Conservation (phyloP, 2,329 filamentous ascomycete genomes). For the Colletotrichum sp. region DNA sequence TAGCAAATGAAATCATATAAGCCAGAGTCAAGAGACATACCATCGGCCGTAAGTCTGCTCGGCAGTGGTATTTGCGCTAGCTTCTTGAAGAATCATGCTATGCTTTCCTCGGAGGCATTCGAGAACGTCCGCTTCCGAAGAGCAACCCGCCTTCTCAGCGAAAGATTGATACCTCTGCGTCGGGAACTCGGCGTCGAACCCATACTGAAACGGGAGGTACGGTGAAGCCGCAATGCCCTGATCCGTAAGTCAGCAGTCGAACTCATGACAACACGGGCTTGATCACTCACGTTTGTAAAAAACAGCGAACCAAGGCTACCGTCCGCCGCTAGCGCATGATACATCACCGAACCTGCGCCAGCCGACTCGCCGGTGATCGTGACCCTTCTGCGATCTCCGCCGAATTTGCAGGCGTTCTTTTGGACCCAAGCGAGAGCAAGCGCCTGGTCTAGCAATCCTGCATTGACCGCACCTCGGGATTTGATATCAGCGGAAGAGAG, state of each 20-base stretch:
- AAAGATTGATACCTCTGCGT: not conserved
- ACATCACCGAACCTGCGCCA: conserved; percentile 54
- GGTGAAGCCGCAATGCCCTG: conserved; percentile 8
- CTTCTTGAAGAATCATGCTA: conserved; percentile 29
- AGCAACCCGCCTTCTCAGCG: conserved; percentile 42
- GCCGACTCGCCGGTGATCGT: conserved; percentile 58
- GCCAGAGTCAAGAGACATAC: not conserved
- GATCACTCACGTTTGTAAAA: conserved; percentile 36
- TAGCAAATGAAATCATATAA: not conserved
- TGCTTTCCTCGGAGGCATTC: conserved; percentile 31
- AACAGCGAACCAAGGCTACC: conserved; percentile 43
- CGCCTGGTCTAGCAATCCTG: conserved; percentile 54
- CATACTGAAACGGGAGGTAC: conserved; percentile 11
- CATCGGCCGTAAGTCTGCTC: conserved; percentile 25
- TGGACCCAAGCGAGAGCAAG: conserved; percentile 57
- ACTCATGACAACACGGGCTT: fast-evolving
- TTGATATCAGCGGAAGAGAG: conserved; percentile 47
- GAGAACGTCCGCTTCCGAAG: conserved; percentile 26
- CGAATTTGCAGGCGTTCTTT: conserved; percentile 52
- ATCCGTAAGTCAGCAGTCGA: not conserved
- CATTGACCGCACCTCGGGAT: conserved; percentile 43
- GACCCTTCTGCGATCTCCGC: conserved; percentile 52
- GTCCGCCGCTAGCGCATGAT: conserved; percentile 50
- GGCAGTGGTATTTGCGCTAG: conserved; percentile 25
- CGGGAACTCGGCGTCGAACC: not conserved